Evolutionary conservation across 2,329 filamentous ascomycete species (phyloP).

Genomic region (Colletotrichum sp.): DNA sequence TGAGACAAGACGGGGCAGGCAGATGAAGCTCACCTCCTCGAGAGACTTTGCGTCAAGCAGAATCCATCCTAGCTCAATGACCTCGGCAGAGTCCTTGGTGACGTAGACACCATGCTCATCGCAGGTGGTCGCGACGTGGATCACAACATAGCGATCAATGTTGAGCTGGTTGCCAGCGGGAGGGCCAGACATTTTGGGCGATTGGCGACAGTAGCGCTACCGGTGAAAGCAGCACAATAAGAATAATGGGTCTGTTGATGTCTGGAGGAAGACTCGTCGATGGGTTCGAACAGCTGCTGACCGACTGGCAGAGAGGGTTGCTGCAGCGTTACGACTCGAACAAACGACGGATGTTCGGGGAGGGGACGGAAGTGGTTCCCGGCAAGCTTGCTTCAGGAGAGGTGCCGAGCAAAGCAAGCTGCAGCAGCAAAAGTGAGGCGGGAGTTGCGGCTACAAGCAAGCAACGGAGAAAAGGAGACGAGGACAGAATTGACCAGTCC

Average conservation of each 20-base stretch:
- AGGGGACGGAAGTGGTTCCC: constrained; percentile 21
- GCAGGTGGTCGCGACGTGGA: constrained; percentile 98
- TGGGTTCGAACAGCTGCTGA: constrained; percentile 5
- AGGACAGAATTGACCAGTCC: constrained; percentile 16
- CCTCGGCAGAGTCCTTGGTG: constrained; percentile 98
- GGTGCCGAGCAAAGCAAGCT: constrained; percentile 19
- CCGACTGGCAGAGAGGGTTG: constrained; percentile 1
- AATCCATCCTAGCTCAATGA: constrained; percentile 99
- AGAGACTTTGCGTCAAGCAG: constrained; percentile 88
- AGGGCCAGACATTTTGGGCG: constrained; percentile 44
- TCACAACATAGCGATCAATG: constrained; percentile 96
- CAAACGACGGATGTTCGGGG: constrained; percentile 21
- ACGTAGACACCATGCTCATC: constrained; percentile 99
- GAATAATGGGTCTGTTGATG: constrained; percentile 5
- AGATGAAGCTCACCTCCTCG: constrained; percentile 77
- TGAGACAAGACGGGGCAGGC: neutral
- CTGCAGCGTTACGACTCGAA: constrained; percentile 19
- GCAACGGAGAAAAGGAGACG: constrained; percentile 5
- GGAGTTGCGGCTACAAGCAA: constrained; percentile 17
- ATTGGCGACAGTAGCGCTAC: constrained; percentile 21
- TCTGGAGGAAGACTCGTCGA: neutral
- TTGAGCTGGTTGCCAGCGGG: constrained; percentile 65
- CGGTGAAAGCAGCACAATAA: constrained; percentile 18
- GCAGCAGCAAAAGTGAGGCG: constrained; percentile 16
- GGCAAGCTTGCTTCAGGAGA: constrained; percentile 24